A percentile compares a stretch with the other conserved stretches of the same genome.
These are phyloP conservation scores for Trichoderma simmonsii DNA, from an alignment of 2,329 filamentous ascomycete genomes.

Conservation along the genomic window DNA sequence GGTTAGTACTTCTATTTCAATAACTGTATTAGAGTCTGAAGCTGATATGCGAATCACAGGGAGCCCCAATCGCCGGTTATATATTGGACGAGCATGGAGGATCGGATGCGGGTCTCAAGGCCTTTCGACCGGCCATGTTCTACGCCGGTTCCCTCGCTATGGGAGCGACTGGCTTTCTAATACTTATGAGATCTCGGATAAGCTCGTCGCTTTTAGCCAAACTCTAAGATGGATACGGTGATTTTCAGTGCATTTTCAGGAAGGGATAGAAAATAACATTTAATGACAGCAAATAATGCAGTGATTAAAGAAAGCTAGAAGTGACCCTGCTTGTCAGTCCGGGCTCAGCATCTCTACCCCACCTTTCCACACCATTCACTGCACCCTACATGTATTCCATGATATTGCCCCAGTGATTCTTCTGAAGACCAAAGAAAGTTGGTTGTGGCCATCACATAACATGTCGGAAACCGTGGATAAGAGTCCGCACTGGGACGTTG, in stretches of 20 bases:
- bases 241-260: background rate
- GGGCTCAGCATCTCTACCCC: too few relatives aligned
- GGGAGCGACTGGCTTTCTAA: background rate
- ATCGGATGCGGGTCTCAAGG: background rate
- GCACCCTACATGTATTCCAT: too few relatives aligned
- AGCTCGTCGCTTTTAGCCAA: background rate
- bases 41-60: background rate
- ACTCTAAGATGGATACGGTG: rapidly evolving
- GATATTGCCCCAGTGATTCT: too few relatives aligned
- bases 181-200: background rate
- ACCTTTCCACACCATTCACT: too few relatives aligned
- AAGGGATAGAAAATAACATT: background rate
- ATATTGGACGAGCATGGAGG: background rate
- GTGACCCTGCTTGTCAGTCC: too few relatives aligned
- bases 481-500: too few relatives aligned
- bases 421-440: too few relatives aligned
- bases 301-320: background rate
- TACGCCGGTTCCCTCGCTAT: background rate
- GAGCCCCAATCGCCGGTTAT: background rate
- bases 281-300: background rate
- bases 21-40: background rate
- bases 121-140: background rate
- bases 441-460: too few relatives aligned
- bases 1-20: background rate
- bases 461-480: too few relatives aligned